A percentile compares a stretch with the other conserved stretches of the same genome.
phyloP scores from a whole-genome alignment of 306 rosid genomes.

The Cicer chorassanicum region DNA sequence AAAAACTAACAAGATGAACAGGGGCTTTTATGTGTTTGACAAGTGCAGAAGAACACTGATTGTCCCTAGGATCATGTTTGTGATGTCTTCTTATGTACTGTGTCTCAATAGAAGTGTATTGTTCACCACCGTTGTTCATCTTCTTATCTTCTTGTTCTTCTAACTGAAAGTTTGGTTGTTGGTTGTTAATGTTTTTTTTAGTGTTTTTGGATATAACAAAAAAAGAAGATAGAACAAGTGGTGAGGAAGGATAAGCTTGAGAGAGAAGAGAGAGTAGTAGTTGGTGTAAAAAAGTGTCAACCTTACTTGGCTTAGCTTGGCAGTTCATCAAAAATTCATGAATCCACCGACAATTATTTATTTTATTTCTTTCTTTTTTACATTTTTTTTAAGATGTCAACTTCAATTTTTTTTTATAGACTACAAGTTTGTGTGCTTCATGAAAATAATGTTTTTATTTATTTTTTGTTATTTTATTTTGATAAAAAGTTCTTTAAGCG shows the following conservation, averaged over 20 bases:
- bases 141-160: background rate
- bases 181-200: conserved; percentile 7
- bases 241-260: conserved; percentile 48
- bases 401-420: background rate
- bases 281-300: conserved; percentile 46
- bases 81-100: conserved; percentile 89
- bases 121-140: conserved; percentile 69
- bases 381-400: background rate
- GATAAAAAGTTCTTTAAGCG: no score
- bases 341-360: conserved; percentile 68
- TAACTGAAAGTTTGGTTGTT: no score
- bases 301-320: conserved; percentile 59
- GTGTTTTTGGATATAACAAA: conserved; percentile 38
- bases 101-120: conserved; percentile 59
- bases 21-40: conserved; percentile 91
- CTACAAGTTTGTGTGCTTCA: no score
- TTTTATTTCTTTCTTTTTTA: conserved; percentile 1
- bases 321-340: conserved; percentile 49
- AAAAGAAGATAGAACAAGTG: conserved; percentile 44
- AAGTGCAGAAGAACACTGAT: conserved; percentile 90
- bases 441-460: no score
- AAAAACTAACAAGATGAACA: conserved; percentile 70
- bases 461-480: no score
- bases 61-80: conserved; percentile 70
- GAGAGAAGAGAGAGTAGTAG: conserved; percentile 34